These are phyloP conservation scores for Dicorynia guianensis DNA, from an alignment of 306 rosid genomes.

Conservation along the genomic window DNA sequence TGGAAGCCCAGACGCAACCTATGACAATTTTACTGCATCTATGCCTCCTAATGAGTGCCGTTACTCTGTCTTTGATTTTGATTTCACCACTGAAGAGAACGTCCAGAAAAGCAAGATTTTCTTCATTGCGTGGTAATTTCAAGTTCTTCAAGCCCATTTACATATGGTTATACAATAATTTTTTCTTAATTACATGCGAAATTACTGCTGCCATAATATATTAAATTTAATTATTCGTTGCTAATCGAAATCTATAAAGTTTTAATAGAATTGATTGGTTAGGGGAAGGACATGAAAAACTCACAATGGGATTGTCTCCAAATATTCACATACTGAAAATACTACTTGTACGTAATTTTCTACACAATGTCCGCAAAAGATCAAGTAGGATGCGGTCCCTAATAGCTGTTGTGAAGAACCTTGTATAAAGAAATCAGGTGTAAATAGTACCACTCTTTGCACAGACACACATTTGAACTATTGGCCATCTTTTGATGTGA, in stretches of 20 bases:
- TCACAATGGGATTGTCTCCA: neutral
- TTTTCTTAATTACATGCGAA: neutral
- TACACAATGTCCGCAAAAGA: too few species aligned
- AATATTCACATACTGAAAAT: too few species aligned
- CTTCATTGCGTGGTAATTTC: slow-evolving; percentile 64
- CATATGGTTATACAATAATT: slow-evolving; percentile 1
- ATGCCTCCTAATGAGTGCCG: slow-evolving; percentile 64
- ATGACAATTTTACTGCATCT: slow-evolving; percentile 50
- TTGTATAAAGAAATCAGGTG: too few species aligned
- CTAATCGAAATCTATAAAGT: too few species aligned
- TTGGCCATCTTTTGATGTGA: neutral
- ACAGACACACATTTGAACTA: neutral
- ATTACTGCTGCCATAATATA: neutral
- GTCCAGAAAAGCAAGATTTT: slow-evolving; percentile 66
- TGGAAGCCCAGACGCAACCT: slow-evolving; percentile 51
- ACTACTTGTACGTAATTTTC: too few species aligned
- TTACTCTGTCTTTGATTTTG: slow-evolving; percentile 65
- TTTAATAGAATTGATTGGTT: too few species aligned
- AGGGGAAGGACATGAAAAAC: neutral
- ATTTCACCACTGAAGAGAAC: slow-evolving; percentile 61
- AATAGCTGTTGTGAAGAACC: too few species aligned
- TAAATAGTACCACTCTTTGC: too few species aligned
- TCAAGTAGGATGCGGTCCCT: too few species aligned
- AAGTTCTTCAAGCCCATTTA: neutral
- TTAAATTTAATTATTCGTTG: too few species aligned